These are phyloP conservation scores for Metschnikowia similis DNA, from an alignment of 805 yeast genomes.

Conservation along the genomic window DNA sequence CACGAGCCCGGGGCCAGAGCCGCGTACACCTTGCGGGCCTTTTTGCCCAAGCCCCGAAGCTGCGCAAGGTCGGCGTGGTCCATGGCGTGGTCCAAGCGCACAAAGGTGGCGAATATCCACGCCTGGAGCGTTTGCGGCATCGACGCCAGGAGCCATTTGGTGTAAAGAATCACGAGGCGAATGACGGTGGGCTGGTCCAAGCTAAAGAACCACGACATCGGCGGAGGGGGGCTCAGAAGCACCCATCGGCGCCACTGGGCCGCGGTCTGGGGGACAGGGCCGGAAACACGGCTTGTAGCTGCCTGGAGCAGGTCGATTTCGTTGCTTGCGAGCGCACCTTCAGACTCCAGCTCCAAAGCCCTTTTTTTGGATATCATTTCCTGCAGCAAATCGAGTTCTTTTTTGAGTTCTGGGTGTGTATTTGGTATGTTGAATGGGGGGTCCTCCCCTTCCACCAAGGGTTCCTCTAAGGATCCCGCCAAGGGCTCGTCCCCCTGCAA, in stretches of 20 bases:
- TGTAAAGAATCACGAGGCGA: constrained; percentile 30
- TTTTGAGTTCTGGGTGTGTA: too few species aligned
- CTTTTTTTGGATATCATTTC: too few species aligned
- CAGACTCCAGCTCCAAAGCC: too few species aligned
- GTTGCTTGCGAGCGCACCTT: too few species aligned
- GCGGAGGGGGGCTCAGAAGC: constrained; percentile 25
- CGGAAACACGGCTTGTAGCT: too few species aligned
- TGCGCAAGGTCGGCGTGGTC: constrained; percentile 32
- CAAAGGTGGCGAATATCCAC: constrained; percentile 35
- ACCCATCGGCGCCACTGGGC: constrained; percentile 30
- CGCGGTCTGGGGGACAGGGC: constrained; percentile 14
- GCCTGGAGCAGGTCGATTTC: too few species aligned
- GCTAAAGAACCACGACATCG: constrained; percentile 20
- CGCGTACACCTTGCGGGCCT: constrained; percentile 29
- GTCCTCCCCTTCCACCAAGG: too few species aligned
- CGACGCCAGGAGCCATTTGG: constrained; percentile 36
- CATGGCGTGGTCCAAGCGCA: constrained; percentile 32
- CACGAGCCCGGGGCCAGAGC: neutral
- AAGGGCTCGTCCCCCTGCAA: neutral
- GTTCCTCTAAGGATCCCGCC: too few species aligned
- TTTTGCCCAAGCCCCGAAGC: constrained; percentile 34
- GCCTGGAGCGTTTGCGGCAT: constrained; percentile 23
- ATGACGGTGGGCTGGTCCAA: constrained; percentile 31
- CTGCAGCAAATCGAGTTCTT: too few species aligned
- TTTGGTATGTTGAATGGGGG: too few species aligned